phyloP scores from a whole-genome alignment of 2,329 filamentous ascomycete species.

The Podosphaera aphanis region DNA sequence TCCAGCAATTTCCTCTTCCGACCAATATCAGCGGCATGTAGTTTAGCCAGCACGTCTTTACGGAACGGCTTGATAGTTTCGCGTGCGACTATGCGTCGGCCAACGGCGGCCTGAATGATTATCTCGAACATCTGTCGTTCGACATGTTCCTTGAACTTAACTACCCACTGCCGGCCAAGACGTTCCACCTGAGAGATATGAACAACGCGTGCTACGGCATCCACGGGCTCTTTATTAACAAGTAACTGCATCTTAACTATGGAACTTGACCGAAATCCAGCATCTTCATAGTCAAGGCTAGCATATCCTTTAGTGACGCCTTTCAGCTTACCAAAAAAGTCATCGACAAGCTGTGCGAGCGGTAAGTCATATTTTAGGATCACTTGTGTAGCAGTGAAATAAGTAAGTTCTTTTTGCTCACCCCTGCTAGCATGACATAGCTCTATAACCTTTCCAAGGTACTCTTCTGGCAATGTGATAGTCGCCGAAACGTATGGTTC shows the following conservation, averaged over 20 bases:
- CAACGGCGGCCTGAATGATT: conserved; percentile 75
- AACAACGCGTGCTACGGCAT: conserved; percentile 79
- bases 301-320: conserved; percentile 87
- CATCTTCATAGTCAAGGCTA: conserved; percentile 88
- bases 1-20: conserved; percentile 70
- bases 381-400: conserved; percentile 79
- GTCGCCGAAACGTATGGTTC: conserved; percentile 63
- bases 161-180: conserved; percentile 69
- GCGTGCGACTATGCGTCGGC: conserved; percentile 60
- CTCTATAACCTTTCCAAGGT: conserved; percentile 83
- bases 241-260: conserved; percentile 79
- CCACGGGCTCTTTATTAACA: conserved; percentile 81
- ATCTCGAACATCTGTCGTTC: conserved; percentile 95
- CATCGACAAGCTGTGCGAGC: conserved; percentile 73
- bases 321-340: conserved; percentile 93
- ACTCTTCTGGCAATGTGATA: conserved; percentile 79
- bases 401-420: conserved; percentile 66
- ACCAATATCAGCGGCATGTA: conserved; percentile 75
- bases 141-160: conserved; percentile 91
- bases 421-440: conserved; percentile 79
- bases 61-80: conserved; percentile 93
- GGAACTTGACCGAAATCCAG: conserved; percentile 57
- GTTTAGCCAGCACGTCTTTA: conserved; percentile 80
- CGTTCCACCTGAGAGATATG: conserved; percentile 62
- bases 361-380: conserved; percentile 86